These are phyloP conservation scores for Phytopythium delawarense DNA, from an alignment of 352 stramenopile species.

Conservation along the genomic window DNA sequence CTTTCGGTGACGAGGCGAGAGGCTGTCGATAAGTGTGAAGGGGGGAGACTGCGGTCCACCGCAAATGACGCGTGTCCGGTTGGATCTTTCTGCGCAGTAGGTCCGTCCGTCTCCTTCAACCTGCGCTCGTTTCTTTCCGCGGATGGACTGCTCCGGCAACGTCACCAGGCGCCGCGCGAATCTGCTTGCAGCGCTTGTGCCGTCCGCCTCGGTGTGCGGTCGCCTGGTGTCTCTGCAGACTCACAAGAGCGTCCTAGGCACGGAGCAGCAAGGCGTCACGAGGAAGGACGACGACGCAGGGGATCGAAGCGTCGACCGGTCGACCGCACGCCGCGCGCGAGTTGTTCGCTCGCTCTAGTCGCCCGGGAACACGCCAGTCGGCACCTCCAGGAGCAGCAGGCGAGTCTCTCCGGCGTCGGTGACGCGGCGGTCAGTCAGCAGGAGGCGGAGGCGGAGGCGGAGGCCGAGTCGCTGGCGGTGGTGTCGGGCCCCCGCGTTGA, in stretches of 20 bases:
- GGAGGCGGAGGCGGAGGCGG: not conserved
- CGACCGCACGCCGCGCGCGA: not conserved
- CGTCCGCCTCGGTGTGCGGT: not conserved
- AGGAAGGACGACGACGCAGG: not conserved
- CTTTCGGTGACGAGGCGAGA: not conserved
- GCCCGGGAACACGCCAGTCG: not conserved
- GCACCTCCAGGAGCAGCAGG: not conserved
- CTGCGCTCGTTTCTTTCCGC: conserved; percentile 1
- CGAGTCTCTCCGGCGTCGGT: not conserved
- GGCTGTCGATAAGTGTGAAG: not conserved
- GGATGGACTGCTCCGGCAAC: not conserved
- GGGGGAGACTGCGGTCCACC: not conserved
- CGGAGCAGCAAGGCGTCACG: not conserved
- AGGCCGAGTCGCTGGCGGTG: not conserved
- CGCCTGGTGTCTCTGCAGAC: not conserved
- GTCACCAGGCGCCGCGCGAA: not conserved
- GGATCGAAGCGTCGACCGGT: not conserved
- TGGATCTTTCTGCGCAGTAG: conserved; percentile 1
- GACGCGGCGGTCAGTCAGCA: not conserved
- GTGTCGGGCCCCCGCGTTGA: conserved; percentile 2
- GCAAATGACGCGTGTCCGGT: not conserved
- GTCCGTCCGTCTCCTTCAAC: not conserved
- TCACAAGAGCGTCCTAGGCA: not conserved
- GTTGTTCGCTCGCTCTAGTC: not conserved
- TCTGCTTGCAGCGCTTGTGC: not conserved